Evolutionary conservation across 805 yeast genomes (phyloP), one percentile per base, ranked within the genome.

Genomic region (Myxozyma udenii): DNA sequence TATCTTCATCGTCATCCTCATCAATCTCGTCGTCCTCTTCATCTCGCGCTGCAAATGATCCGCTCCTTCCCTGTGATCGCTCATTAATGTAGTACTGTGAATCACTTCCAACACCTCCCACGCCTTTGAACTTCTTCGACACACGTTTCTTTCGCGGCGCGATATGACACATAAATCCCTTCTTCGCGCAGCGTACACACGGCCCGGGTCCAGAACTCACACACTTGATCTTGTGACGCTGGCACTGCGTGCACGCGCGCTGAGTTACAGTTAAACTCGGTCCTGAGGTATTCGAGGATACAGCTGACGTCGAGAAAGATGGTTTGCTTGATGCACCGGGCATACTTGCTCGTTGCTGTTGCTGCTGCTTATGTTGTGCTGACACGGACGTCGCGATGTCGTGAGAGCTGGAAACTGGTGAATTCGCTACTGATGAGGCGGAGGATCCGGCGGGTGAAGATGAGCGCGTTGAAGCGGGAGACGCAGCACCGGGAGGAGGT

Each of bases 201-300:
- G 58, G 48, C 9, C 58, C 58, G 4, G 45, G 3, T n/a, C 44
- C 50, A 11, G 40, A 36, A 4, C 40, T 16, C 6, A 54, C 36
- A 42, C 58, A 54, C 25, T 44, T 46, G 35, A 54, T 54, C 41
- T 54, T 54, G 39, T 54, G 58, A 6, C 46, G 42, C 50, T 54
- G 58, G 32, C 58, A 54, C 21, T 54, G 48, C 11, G 58, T 54
- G 41, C 58, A 54, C 7, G 58, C 58, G 4, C 58, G 46, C 36
- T 50, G 53, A n/a, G 55, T 40, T n/a, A 33, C 22, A 18, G 33
- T n/a, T 4, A 32, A 4, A 5, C 36, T n/a, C n/a, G n/a, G n/a
- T n/a, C n/a, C n/a, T 14, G 33, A 28, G 9, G 33, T 9, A 28
- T 28, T 9, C 14, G 33, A 9, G 9, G 33, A 28, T 9, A 14